phyloP scores from a whole-genome alignment of 345 rosid genomes.

The Salix koriyanagi region DNA sequence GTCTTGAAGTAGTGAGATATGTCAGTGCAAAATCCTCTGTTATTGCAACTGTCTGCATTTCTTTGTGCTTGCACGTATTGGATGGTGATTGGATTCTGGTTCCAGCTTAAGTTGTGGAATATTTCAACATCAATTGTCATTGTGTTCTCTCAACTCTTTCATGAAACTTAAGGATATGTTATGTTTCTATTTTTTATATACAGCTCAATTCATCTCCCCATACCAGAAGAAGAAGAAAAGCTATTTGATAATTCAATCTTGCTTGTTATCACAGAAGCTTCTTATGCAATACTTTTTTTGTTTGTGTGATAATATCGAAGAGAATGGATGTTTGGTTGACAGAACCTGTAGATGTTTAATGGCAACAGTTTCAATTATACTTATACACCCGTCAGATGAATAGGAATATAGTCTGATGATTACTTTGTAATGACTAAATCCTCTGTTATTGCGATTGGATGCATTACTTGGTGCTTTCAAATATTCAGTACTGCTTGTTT shows the following conservation, averaged over 20 bases:
- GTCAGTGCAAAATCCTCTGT: slow-evolving; percentile 50
- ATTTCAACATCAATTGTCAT: background rate
- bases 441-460: no score
- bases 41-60: slow-evolving; percentile 45
- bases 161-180: background rate
- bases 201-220: background rate
- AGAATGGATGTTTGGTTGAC: no score
- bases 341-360: no score
- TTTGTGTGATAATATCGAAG: no score
- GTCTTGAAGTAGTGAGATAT: slow-evolving; percentile 43
- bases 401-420: no score
- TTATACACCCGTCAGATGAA: no score
- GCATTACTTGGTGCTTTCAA: no score
- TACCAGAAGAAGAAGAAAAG: background rate
- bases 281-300: no score
- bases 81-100: slow-evolving; percentile 59
- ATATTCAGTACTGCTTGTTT: no score
- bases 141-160: background rate
- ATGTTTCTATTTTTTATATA: background rate
- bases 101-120: slow-evolving; percentile 28
- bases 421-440: no score
- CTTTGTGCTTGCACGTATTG: slow-evolving; percentile 55
- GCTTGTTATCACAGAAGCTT: no score
- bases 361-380: no score
- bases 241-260: background rate